Evolutionary conservation across 176 grass and related monocot genomes (phyloP), one percentile per base, ranked within the genome.

Genomic region (Lolium rigidum): DNA sequence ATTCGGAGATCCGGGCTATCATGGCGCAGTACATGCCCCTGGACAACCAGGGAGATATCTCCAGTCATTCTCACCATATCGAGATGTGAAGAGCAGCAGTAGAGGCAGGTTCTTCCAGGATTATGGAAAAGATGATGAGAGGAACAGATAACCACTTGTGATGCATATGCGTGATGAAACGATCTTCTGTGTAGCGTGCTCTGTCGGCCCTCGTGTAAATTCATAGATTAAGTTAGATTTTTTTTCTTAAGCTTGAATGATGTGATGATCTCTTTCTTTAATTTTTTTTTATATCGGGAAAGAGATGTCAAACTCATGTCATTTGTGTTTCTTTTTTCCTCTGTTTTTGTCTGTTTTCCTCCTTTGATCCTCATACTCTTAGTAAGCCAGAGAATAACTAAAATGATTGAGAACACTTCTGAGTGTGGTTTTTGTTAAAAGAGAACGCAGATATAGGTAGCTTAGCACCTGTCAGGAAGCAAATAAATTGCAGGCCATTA

Each of bases 11-110:
- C 73, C 90, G 94, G 7, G 94, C 94, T 22, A 97, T 97, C 76
- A 94, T 97, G 94, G 94, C 94, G 21, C 92, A 97, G 71, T 94
- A 94, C 92, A 92, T 97, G 94, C 94, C 94, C 77, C 80, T 97
- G 56, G 94, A 94, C 76, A 94, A 87, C 84, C 94, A 97, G 75
- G 92, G 70, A 41, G 94, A 92, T 37, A 67, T 92, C 66, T 76
- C 77, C 0, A 94, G 81, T 47, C 94, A 97, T 83, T 82, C 79
- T 43, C 90, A 90, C 15, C 88, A 92, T 68, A 91, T 79, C 37
- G 85, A 97, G 75, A 87, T 97, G 83, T 97, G 86, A 91, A 47
- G 80, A 47, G 37, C 76, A 16, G 20, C 55, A 24, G 4, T 6
- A 22, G 5, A 38, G 17, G 9, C 66, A 78, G 60, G 1, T 77